These are phyloP conservation scores for Ophiocordyceps robertsii DNA, from an alignment of 2,329 filamentous ascomycete genomes.

Conservation along the genomic window DNA sequence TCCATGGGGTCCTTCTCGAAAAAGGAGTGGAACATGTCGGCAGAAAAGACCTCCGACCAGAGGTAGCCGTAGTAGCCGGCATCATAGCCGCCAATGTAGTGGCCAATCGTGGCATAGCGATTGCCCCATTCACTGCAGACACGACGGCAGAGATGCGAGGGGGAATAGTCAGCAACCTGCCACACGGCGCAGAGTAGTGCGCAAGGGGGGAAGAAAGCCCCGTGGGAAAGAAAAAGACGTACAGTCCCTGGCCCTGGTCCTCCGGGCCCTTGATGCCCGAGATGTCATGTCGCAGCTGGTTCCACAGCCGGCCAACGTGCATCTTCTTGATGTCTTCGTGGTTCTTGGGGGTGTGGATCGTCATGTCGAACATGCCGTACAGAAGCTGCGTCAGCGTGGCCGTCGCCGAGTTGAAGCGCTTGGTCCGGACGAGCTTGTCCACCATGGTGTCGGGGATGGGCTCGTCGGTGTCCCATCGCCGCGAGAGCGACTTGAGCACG, in stretches of 20 bases:
- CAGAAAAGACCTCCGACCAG: conserved; percentile 66
- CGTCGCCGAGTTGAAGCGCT: conserved; percentile 68
- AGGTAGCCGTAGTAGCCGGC: conserved; percentile 71
- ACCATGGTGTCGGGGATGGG: conserved; percentile 64
- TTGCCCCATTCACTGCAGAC: conserved; percentile 51
- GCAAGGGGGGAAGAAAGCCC: not conserved
- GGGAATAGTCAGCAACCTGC: not conserved
- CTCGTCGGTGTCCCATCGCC: conserved; percentile 58
- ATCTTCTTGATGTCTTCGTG: conserved; percentile 55
- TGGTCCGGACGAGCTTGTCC: conserved; percentile 59
- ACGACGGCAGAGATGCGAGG: not conserved
- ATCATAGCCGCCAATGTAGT: conserved; percentile 74
- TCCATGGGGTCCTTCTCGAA: conserved; percentile 74
- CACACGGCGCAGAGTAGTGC: too few species aligned
- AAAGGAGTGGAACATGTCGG: conserved; percentile 74
- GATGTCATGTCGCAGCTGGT: conserved; percentile 58
- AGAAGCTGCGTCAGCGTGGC: conserved; percentile 69
- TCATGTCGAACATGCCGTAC: conserved; percentile 78
- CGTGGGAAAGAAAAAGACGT: conserved; percentile 13
- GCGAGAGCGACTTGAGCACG: conserved; percentile 52
- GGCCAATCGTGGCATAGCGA: conserved; percentile 68
- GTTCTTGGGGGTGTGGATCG: conserved; percentile 56
- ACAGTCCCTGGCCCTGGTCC: conserved; percentile 42
- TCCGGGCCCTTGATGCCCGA: conserved; percentile 63
- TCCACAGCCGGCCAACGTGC: conserved; percentile 55